Conservation (phyloP, 176 grass and related monocot genomes). For the Bolboschoenus planiculmis region DNA sequence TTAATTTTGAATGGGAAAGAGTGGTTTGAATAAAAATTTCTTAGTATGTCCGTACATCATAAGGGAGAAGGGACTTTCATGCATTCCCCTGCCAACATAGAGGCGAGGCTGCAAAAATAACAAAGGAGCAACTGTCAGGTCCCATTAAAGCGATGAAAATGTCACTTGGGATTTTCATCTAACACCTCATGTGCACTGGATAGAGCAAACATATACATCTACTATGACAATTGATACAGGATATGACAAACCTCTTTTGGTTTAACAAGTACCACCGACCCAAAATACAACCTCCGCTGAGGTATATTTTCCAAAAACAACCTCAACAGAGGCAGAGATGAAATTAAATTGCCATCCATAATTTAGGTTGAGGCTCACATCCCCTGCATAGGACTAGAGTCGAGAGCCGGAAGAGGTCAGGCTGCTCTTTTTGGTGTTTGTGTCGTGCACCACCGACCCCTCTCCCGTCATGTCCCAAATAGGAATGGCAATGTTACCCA, state of each 20-base stretch:
- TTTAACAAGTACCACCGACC: not conserved
- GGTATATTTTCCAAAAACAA: not conserved
- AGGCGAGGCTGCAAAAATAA: slow-evolving; percentile 59
- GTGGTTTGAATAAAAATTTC: not conserved
- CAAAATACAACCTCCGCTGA: not conserved
- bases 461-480: too few relatives aligned
- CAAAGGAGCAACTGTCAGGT: not conserved
- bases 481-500: not conserved
- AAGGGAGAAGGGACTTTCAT: slow-evolving; percentile 87
- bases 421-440: not conserved
- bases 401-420: too few relatives aligned
- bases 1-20: slow-evolving; percentile 6
- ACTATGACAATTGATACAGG: not conserved
- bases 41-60: slow-evolving; percentile 61
- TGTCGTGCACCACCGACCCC: not conserved
- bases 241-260: not conserved
- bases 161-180: not conserved
- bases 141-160: not conserved
- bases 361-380: not conserved
- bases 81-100: slow-evolving; percentile 95
- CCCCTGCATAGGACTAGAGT: too few relatives aligned
- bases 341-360: not conserved
- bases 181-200: not conserved
- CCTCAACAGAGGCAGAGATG: not conserved
- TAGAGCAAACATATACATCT: not conserved